Base-by-base conservation (phyloP, 306 rosid species). In the Aeschynomene evenia region DNA sequence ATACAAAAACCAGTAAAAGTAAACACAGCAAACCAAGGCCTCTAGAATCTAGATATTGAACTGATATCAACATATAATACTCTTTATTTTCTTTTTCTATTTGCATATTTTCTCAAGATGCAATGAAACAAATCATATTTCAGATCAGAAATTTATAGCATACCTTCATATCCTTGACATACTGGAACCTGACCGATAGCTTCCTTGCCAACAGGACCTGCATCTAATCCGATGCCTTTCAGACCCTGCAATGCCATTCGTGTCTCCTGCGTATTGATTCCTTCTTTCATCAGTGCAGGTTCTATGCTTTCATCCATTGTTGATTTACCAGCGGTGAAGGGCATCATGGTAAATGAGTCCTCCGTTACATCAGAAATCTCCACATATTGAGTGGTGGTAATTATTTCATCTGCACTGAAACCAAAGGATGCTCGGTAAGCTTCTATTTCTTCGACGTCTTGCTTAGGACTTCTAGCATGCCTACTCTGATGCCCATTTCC, bases 371-470 rank as follows among this genome's bases (percentile, higher is more conserved):
- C 97, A 77, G 99, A 76, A 77, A 95, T 95, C 85, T 95, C 99
- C 67, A 91, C 97, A 23, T 91, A 95, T 9, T 95, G 92, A 51
- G 90, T 6, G 29, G 99, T 91, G 33, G 90, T 84, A 77, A 91
- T 84, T 68, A 95, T 87, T 83, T 95, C 99, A 85, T 95, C 99
- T n/a, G 99, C 99, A 79, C 99, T 95, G 79, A 95, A 95, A 77
- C 99, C 99, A 80, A 95, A 95, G 26, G 99, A 95, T 77, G 99
- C 99, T 69, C 99, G 83, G 74, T 95, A 95, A 46, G 99, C 99
- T 86, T 95, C 99, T 75, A 89, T 49, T 77, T 95, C 99, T 81
- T 95, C 99, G 71, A 83, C 92, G 76, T 95, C 99, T 79, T 95
- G 99, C 85, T 88, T 91, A 70, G 99, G 95, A 73, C 92, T 89